Evolutionary conservation across 495 filamentous ascomycete species (phyloP), one percentile per base, ranked within the genome.

Genomic region (Hypoxylon fuscum): DNA sequence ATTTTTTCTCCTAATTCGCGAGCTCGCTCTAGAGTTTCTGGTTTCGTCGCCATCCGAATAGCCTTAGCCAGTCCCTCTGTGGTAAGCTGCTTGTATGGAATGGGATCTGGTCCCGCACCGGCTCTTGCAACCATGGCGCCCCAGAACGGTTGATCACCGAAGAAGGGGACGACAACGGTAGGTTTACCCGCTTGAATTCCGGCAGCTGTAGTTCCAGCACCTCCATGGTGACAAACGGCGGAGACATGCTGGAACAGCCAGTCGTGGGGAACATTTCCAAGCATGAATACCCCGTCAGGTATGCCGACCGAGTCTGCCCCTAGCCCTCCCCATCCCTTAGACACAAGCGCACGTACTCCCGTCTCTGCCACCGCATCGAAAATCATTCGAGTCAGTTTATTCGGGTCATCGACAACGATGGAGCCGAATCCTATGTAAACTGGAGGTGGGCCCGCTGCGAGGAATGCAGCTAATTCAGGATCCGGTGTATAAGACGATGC

Each of bases 61-160:
- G 87, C 87, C 17, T 81, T 78, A 0, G 87, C 85, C 6, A 96
- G 73, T 0, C 80, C 84, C 2, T 85, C 81, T 0, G 82, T 78
- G 0, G 83, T 91, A 18, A 96, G 76, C 18, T 84, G 78, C 63
- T 87, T 89, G 70, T 86, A 82, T 0, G 89, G 87, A 54, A 93
- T 89, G 0, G 91, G 90, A 0, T 71, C 62, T 0, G 90, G 90
- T 2, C 91, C 91, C 1, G 90, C 91, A 4, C 88, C 88, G 14
- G 89, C 86, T 40, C 74, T 78, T 2, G 87, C 85, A 17, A 94
- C 83, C 81, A 94, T 90, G 1, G 82, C 76, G 14, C 90, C 91
- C 91, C 91, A 94, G 59, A 93, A 94, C 1, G 88, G 87, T 68
- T 94, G 90, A 53, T 94, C 91, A 3, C 91, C 91, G 64, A 95